phyloP scores from a whole-genome alignment of 1,284 basidiomycete genomes.

The Chondrostereum purpureum region DNA sequence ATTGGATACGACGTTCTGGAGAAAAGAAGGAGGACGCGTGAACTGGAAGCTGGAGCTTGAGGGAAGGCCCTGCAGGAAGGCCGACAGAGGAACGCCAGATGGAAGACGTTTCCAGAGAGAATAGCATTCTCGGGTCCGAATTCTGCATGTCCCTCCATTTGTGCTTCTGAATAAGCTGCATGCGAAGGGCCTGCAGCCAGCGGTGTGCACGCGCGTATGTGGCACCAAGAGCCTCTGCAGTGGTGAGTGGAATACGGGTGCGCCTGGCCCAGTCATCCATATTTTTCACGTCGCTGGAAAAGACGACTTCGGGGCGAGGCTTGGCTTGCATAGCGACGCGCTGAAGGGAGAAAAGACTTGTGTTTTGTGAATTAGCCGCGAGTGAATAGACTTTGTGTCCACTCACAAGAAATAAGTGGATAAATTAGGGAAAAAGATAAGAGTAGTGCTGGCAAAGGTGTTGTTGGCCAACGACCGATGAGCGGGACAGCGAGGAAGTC shows the following conservation, averaged over 20 bases:
- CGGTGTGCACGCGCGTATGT: conserved; percentile 74
- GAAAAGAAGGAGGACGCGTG: conserved; percentile 79
- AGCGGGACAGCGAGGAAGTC: not conserved
- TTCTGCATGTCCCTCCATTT: conserved; percentile 58
- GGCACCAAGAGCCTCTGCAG: conserved; percentile 69
- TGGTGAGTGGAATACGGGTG: conserved; percentile 71
- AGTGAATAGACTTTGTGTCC: not conserved
- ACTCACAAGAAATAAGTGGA: not conserved
- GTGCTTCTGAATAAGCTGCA: conserved; percentile 55
- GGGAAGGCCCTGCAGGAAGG: conserved; percentile 65
- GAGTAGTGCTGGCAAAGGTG: not conserved
- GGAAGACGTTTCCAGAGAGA: conserved; percentile 68
- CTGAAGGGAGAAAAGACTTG: conserved; percentile 23
- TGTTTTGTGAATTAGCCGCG: not conserved
- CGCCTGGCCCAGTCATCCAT: conserved; percentile 77
- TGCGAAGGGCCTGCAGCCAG: conserved; percentile 58
- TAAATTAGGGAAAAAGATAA: not conserved
- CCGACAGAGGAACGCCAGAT: conserved; percentile 70
- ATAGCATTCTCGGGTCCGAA: conserved; percentile 65
- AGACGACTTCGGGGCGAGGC: conserved; percentile 54
- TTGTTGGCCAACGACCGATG: not conserved
- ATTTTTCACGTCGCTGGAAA: conserved; percentile 68
- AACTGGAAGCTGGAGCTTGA: conserved; percentile 64
- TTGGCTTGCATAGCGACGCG: conserved; percentile 24
- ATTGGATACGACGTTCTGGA: conserved; percentile 72